Evolutionary conservation across 345 rosid species (phyloP).

Genomic region (Euphorbia tirucalli): DNA sequence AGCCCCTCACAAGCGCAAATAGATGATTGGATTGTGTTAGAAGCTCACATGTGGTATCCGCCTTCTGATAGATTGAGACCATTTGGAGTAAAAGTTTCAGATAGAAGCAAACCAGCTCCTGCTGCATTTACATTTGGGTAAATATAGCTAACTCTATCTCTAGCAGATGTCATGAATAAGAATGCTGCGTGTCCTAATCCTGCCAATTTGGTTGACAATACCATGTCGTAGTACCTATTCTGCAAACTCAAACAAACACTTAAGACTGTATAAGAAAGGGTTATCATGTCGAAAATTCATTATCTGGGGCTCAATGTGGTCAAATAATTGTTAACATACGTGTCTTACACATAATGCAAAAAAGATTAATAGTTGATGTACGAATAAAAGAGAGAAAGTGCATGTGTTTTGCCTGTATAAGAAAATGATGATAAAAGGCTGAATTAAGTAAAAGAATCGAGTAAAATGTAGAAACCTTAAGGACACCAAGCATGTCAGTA

Average conservation of each 20-base stretch:
- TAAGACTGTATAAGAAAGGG: too few species aligned
- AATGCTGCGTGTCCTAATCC: slow-evolving; percentile 92
- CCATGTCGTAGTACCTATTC: slow-evolving; percentile 92
- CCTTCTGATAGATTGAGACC: slow-evolving; percentile 65
- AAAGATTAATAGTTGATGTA: too few species aligned
- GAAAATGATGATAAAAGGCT: too few species aligned
- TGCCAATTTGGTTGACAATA: slow-evolving; percentile 83
- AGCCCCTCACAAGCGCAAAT: too few species aligned
- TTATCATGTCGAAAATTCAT: too few species aligned
- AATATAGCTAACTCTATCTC: slow-evolving; percentile 78
- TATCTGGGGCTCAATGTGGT: too few species aligned
- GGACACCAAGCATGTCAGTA: slow-evolving; percentile 74
- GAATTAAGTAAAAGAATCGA: too few species aligned
- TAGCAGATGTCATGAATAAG: slow-evolving; percentile 81
- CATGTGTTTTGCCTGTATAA: too few species aligned
- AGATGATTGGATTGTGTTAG: not conserved
- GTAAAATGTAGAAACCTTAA: slow-evolving; percentile 65
- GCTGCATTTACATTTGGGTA: slow-evolving; percentile 96
- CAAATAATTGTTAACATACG: too few species aligned
- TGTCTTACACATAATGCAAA: too few species aligned
- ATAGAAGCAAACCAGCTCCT: slow-evolving; percentile 80
- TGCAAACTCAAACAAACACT: slow-evolving; percentile 29
- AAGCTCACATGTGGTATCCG: slow-evolving; percentile 74
- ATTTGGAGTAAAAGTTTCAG: slow-evolving; percentile 70
- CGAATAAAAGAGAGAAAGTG: too few species aligned